Percentiles rank a stretch among this genome's conserved stretches.
Evolutionary conservation across 2,329 filamentous ascomycete genomes (phyloP).

Genomic region (Penicillium sp.): DNA sequence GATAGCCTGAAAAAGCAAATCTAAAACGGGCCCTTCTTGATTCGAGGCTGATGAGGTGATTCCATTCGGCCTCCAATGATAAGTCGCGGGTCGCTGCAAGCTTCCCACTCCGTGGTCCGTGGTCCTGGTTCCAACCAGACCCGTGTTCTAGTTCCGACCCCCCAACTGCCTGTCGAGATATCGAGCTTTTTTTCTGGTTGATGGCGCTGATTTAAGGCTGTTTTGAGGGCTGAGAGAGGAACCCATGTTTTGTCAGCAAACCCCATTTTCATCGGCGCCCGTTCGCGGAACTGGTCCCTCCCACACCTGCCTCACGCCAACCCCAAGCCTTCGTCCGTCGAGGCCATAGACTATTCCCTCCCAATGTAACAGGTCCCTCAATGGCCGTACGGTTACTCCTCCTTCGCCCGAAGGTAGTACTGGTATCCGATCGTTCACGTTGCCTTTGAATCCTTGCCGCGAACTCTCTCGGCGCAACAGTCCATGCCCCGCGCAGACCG

Average conservation of each 20-base stretch:
- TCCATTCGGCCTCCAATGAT: constrained; percentile 9
- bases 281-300: constrained; percentile 22
- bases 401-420: constrained; percentile 28
- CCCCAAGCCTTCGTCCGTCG: constrained; percentile 13
- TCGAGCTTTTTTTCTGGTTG: constrained; percentile 1
- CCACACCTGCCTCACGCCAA: constrained; percentile 11
- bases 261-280: constrained; percentile 21
- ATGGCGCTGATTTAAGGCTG: constrained; percentile 1
- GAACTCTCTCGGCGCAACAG: constrained; percentile 27
- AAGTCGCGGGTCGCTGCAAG: constrained; percentile 6
- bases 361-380: constrained; percentile 21
- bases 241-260: constrained; percentile 36
- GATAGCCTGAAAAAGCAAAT: constrained; percentile 17
- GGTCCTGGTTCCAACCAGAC: constrained; percentile 11
- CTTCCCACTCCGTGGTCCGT: constrained; percentile 14
- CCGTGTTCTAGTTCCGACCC: constrained; percentile 7
- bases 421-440: constrained; percentile 12
- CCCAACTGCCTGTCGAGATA: constrained; percentile 11
- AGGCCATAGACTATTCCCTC: constrained; percentile 7
- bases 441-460: constrained; percentile 17
- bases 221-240: not conserved
- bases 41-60: constrained; percentile 15
- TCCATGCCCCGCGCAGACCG: constrained; percentile 38
- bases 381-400: constrained; percentile 30
- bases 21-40: not conserved